phyloP scores from a whole-genome alignment of 2,329 filamentous ascomycete genomes.

The Lachnum nothofagi region DNA sequence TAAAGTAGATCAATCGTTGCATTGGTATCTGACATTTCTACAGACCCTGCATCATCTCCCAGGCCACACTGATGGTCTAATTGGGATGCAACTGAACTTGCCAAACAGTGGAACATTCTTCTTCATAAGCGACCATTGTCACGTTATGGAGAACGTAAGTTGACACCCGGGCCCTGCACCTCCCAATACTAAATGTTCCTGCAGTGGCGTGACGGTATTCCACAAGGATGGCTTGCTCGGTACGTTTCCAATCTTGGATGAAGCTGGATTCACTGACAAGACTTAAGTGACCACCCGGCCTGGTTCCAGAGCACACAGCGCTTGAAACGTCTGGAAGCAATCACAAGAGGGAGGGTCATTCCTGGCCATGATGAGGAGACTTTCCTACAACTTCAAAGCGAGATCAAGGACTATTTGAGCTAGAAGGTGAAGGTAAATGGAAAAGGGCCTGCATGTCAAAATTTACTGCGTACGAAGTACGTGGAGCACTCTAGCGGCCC shows the following conservation, averaged over 20 bases:
- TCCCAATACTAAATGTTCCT: background rate
- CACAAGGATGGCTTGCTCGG: constrained; percentile 34
- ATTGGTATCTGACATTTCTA: background rate
- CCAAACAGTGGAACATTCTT: constrained; percentile 32
- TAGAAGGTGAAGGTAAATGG: background rate
- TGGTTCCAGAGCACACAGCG: constrained; percentile 33
- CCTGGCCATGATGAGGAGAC: constrained; percentile 29
- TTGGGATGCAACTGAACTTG: constrained; percentile 34
- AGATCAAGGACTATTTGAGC: constrained; percentile 26
- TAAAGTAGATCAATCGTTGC: background rate
- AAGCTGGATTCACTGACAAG: background rate
- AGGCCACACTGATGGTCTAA: constrained; percentile 28
- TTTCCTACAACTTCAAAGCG: constrained; percentile 25
- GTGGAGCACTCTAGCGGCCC: too few relatives aligned
- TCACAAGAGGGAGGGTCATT: constrained; percentile 26
- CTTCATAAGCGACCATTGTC: constrained; percentile 34
- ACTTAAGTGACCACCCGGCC: constrained; percentile 28
- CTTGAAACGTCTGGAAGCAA: constrained; percentile 30
- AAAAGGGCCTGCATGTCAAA: background rate
- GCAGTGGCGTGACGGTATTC: constrained; percentile 28
- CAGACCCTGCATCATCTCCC: constrained; percentile 27
- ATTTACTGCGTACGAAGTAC: background rate
- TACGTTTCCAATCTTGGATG: constrained; percentile 8
- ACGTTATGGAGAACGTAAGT: constrained; percentile 32
- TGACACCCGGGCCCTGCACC: background rate